These are phyloP conservation scores for Neurospora sp. DNA, from an alignment of 495 filamentous ascomycete genomes.

Conservation along the genomic window DNA sequence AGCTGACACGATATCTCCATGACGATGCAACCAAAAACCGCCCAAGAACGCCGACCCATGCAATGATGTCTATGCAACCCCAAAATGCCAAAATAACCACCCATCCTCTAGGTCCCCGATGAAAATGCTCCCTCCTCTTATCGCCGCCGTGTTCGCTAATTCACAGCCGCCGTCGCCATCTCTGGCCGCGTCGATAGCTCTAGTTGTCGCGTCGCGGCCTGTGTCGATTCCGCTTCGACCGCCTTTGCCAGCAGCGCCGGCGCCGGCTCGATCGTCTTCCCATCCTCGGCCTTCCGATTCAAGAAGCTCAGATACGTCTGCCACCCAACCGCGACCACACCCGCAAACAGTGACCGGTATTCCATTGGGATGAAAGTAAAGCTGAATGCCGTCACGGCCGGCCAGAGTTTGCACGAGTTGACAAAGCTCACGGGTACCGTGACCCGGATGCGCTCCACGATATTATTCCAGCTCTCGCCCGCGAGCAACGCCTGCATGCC, in stretches of 20 bases:
- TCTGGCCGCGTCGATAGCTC: neutral
- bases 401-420: slow-evolving; percentile 86
- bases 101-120: neutral
- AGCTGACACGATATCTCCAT: neutral
- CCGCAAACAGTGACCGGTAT: slow-evolving; percentile 71
- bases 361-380: slow-evolving; percentile 74
- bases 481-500: slow-evolving; percentile 61
- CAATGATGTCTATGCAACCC: neutral
- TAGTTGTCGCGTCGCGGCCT: neutral
- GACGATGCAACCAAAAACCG: neutral
- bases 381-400: slow-evolving; percentile 75
- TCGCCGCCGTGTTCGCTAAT: neutral
- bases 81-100: neutral
- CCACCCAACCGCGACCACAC: slow-evolving; percentile 74
- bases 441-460: slow-evolving; percentile 56
- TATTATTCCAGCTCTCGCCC: slow-evolving; percentile 48
- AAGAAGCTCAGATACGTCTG: slow-evolving; percentile 81
- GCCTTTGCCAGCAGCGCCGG: neutral
- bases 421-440: slow-evolving; percentile 67
- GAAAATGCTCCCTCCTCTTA: neutral
- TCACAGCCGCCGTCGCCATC: neutral
- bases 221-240: neutral
- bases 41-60: neutral
- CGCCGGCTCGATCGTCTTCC: neutral
- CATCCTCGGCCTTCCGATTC: slow-evolving; percentile 58